Evolutionary conservation across 805 yeast genomes (phyloP), one percentile per base, ranked within the genome.

Genomic region (Tetrapisispora fleetii): DNA sequence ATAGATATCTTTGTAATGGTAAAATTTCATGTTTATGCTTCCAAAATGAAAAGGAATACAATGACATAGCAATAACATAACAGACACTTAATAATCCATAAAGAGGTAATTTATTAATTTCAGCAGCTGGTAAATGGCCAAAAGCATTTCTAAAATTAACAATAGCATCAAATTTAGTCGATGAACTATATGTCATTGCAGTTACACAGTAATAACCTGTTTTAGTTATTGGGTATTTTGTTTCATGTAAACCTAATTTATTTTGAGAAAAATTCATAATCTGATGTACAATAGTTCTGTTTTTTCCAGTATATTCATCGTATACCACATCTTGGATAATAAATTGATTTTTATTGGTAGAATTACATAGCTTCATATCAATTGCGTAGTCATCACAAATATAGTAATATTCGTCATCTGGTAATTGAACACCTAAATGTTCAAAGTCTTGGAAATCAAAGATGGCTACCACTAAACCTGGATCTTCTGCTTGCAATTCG

Each of bases 191-290:
- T 22, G 79, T 73, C 54, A 72, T 79, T 0, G 95, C 83, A 1
- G 89, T 81, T 39, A 91, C 84, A 71, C 99, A 93, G 68, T 90
- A 93, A 66, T 84, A 93, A 7, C 98, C 98, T 1, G 98, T 88
- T 50, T 75, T 73, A 49, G 73, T 70, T 40, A 93, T 79, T 4
- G 72, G 72, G 59, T 89, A 93, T 37, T 76, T 72, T 50, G 82
- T 66, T 40, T 79, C 77, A 40, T 79, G 79, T 28, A 76, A 72
- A 3, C 91, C 91, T 43, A 76, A 67, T 4, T 75, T 70, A 24
- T 74, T 70, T 55, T 88, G 68, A 40, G 72, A 70, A 33, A 78
- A 72, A 0, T 87, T 76, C 58, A 75, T 65, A 19, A 90, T 76
- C 39, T 78, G 75, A 32, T 81, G 74, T 50, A 55, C 51, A 24